A percentile compares a stretch with the other conserved stretches of the same genome.
Conservation (phyloP, 2,329 filamentous ascomycete genomes). For the Xylaria sp. region DNA sequence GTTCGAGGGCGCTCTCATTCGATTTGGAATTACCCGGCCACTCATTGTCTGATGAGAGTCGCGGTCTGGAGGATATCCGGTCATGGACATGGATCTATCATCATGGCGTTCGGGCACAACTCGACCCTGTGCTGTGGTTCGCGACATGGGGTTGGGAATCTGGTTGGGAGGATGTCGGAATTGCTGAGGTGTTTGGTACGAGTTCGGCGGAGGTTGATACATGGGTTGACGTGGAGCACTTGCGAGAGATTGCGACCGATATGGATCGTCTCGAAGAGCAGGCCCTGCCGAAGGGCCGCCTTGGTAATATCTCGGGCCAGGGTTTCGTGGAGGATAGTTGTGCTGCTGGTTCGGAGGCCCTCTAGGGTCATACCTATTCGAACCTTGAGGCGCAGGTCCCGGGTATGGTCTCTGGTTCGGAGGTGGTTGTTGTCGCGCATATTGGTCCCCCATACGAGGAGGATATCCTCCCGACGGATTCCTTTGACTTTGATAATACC, state of each 20-base stretch:
- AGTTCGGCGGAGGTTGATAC: constrained; percentile 71
- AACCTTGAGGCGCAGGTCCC: constrained; percentile 62
- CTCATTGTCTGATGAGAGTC: constrained; percentile 93
- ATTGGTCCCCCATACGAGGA: constrained; percentile 49
- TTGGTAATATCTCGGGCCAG: constrained; percentile 69
- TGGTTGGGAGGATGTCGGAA: constrained; percentile 83
- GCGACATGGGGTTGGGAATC: constrained; percentile 69
- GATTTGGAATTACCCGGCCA: constrained; percentile 87
- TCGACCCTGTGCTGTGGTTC: constrained; percentile 90
- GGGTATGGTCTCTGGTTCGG: constrained; percentile 74
- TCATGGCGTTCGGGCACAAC: constrained; percentile 91
- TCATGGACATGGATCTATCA: constrained; percentile 96
- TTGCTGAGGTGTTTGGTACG: constrained; percentile 73
- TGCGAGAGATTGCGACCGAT: constrained; percentile 93
- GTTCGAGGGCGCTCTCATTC: constrained; percentile 59
- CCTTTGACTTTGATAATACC: constrained; percentile 65
- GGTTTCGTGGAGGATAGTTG: constrained; percentile 57
- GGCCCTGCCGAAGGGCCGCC: constrained; percentile 67
- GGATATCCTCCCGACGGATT: constrained; percentile 61
- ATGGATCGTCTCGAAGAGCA: constrained; percentile 84
- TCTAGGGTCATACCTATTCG: constrained; percentile 72
- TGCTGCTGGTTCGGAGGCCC: constrained; percentile 59
- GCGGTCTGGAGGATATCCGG: constrained; percentile 78
- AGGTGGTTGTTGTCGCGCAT: constrained; percentile 55
- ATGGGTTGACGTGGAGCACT: constrained; percentile 77